Percentiles rank a stretch among this genome's conserved stretches.
These are phyloP conservation scores for Elongisporangium undulatum DNA, from an alignment of 352 stramenopile genomes.

Conservation along the genomic window DNA sequence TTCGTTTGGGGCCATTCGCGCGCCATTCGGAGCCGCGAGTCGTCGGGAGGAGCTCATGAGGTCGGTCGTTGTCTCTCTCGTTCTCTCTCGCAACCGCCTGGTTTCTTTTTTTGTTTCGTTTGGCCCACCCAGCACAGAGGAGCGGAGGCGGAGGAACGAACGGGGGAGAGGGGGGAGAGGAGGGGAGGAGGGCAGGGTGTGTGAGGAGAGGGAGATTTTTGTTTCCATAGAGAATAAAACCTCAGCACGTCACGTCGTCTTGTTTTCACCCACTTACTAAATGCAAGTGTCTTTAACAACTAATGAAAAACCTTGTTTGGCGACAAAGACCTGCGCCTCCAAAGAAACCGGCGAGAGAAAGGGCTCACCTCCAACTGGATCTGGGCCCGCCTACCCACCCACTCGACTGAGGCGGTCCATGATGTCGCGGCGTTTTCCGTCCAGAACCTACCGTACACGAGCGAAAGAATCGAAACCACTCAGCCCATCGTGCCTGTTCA, in stretches of 20 bases:
- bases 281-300: not conserved
- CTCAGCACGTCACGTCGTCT: not conserved
- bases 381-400: not conserved
- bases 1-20: constrained; percentile 5
- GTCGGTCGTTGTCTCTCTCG: not conserved
- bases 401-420: not conserved
- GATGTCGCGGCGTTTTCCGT: not conserved
- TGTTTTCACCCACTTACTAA: not conserved
- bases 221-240: not conserved
- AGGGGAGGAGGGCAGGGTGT: not conserved
- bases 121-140: not conserved
- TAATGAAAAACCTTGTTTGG: not conserved
- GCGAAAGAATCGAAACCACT: not conserved
- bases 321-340: not conserved
- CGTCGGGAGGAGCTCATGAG: constrained; percentile 20
- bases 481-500: not conserved
- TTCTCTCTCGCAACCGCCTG: constrained; percentile 1
- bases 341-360: not conserved
- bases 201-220: not conserved
- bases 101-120: not conserved
- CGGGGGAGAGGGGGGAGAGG: not conserved
- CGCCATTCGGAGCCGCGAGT: not conserved
- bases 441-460: not conserved
- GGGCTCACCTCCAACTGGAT: not conserved
- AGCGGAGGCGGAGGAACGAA: not conserved